phyloP scores from a whole-genome alignment of 805 yeast species.

The Wickerhamomyces rabaulensis region DNA sequence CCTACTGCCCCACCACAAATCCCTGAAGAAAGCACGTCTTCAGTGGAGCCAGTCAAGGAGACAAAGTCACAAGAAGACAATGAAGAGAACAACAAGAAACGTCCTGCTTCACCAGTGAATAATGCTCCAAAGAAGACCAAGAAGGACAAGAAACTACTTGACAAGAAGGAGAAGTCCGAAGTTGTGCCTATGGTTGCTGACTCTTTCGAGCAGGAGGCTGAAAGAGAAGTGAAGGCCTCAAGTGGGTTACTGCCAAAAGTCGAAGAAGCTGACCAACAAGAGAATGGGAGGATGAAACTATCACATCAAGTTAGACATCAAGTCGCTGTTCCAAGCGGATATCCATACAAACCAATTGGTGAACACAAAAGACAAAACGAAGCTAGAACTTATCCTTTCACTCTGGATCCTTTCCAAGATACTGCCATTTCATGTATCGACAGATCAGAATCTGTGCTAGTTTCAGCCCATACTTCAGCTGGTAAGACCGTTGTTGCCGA shows the following conservation, averaged over 20 bases:
- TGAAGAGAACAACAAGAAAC: slow-evolving; percentile 19
- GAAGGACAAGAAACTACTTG: slow-evolving; percentile 27
- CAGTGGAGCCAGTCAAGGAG: slow-evolving; percentile 7
- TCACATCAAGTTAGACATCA: slow-evolving; percentile 96
- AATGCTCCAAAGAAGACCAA: slow-evolving; percentile 12
- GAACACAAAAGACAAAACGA: slow-evolving; percentile 73
- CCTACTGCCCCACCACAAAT: slow-evolving; percentile 30
- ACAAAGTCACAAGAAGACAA: slow-evolving; percentile 12
- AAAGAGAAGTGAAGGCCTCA: slow-evolving; percentile 81
- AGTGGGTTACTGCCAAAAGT: slow-evolving; percentile 53
- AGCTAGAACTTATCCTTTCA: slow-evolving; percentile 90
- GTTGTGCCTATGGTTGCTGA: slow-evolving; percentile 78
- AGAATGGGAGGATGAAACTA: slow-evolving; percentile 55
- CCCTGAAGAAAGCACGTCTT: slow-evolving; percentile 6
- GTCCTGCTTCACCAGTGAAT: slow-evolving; percentile 18
- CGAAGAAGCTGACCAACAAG: slow-evolving; percentile 23
- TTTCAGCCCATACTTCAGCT: slow-evolving; percentile 97
- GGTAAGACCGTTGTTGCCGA: slow-evolving; percentile 99
- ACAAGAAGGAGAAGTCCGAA: slow-evolving; percentile 38
- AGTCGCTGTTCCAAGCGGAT: slow-evolving; percentile 92
- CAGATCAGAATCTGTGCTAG: slow-evolving; percentile 88
- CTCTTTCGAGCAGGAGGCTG: slow-evolving; percentile 82
- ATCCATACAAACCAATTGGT: slow-evolving; percentile 81
- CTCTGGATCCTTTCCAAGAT: slow-evolving; percentile 95
- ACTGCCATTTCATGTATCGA: slow-evolving; percentile 95